A percentile compares a stretch with the other conserved stretches of the same genome.
These are phyloP conservation scores for Metrosideros polymorpha DNA, from an alignment of 441 rosid species.

Conservation along the genomic window DNA sequence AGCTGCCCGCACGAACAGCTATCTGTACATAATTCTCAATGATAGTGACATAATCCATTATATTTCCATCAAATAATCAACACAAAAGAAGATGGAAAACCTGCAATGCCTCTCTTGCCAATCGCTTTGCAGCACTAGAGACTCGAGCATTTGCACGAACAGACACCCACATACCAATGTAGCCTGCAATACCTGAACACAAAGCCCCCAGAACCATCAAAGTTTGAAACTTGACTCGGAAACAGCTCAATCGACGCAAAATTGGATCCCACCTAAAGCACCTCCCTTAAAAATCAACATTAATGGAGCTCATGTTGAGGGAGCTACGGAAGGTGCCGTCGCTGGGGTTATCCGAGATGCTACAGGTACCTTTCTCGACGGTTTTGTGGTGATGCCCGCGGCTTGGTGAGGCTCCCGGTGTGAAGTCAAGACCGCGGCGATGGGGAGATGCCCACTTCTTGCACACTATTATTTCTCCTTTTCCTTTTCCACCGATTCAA, in stretches of 20 bases:
- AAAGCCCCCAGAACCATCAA: conserved; percentile 91
- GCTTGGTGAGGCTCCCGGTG: too few species aligned
- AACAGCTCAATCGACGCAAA: too few species aligned
- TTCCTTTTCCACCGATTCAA: too few species aligned
- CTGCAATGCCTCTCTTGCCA: conserved; percentile 98
- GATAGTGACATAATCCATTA: conserved; percentile 8
- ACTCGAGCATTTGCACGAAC: conserved; percentile 99
- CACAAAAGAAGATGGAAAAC: conserved; percentile 22
- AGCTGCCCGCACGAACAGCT: conserved; percentile 98
- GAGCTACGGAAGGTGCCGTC: neutral
- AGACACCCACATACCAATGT: conserved; percentile 99
- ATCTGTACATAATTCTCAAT: conserved; percentile 37
- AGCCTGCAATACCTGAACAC: conserved; percentile 94
- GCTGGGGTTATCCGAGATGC: neutral
- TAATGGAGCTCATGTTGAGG: too few species aligned
- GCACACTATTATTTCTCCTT: too few species aligned
- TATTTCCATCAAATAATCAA: neutral
- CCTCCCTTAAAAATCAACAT: too few species aligned
- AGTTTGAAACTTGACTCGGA: too few species aligned
- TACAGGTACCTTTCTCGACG: neutral
- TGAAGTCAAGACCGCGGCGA: too few species aligned
- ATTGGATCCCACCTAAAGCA: too few species aligned
- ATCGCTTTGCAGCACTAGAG: conserved; percentile 96
- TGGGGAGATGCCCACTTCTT: too few species aligned
- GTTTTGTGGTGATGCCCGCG: too few species aligned